Evolutionary conservation across 139 green algal species (phyloP), one percentile per base, ranked within the genome.

Genomic region (Limnomonas spitsbergensis): DNA sequence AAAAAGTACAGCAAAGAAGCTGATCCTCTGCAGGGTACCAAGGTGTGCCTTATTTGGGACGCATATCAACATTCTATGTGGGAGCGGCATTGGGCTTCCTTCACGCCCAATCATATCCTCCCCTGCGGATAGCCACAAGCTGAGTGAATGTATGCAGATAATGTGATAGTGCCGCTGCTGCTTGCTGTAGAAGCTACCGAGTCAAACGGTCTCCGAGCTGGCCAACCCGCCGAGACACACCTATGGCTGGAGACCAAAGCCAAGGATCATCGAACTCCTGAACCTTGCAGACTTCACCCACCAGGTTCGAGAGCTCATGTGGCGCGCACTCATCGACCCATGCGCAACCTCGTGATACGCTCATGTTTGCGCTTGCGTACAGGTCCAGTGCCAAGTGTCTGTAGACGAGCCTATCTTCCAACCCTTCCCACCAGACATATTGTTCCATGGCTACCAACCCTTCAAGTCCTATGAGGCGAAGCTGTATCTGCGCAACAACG

Each of bases 351-450:
- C 20, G 4, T 69, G 7, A 37, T 32, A 34, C 14, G 56, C 9
- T n/a, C 14, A 20, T 14, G 47, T 14, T 14, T 61, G 47, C 14
- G 47, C 66, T 37, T 53, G 37, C 37, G n/a, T 66, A n/a, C 82
- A 93, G 89, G 80, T 90, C 32, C 69, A 86, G 2, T 90, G 83
- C 68, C 40, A 79, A 32, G 90, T 96, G 40, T 74, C 73, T 7
- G 56, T 94, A 9, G 92, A 89, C 34, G 85, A 91, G 81, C 92
- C 92, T 0, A 81, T 96, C 29, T 95, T 96, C 78, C 89, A 95
- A 83, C 90, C 92, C 0, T 92, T 91, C 69, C 92, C 92, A 1
- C 83, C 88, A 66, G 83, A 91, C 67, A 75, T 95, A 0, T 78
- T 80, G 0, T 96, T 94, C 47, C 76, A 88, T 38, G 70, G 75